These are phyloP conservation scores for Ogataea corticis DNA, from an alignment of 805 yeast species.

Conservation along the genomic window DNA sequence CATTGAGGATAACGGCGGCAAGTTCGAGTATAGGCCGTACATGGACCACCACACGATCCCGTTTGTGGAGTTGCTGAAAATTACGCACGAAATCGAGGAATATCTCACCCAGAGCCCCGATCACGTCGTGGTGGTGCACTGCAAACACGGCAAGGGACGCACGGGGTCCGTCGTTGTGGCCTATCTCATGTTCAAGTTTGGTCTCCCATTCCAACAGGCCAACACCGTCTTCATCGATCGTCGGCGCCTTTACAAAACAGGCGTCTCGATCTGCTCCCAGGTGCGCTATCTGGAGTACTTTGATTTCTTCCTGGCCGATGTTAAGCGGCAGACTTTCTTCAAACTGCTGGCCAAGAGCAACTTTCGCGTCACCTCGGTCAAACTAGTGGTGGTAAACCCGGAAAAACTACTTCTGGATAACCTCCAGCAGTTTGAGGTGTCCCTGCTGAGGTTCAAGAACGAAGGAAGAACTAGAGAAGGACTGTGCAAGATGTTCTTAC, in stretches of 20 bases:
- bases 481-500: neutral
- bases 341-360: conserved; percentile 6
- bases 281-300: conserved; percentile 62
- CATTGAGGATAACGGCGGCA: conserved; percentile 39
- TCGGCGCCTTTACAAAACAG: conserved; percentile 58
- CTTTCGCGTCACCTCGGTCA: conserved; percentile 2
- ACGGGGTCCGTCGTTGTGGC: conserved; percentile 79
- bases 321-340: conserved; percentile 8
- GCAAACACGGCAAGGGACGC: conserved; percentile 91
- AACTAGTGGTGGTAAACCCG: conserved; percentile 11
- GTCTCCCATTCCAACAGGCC: conserved; percentile 45
- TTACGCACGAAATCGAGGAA: conserved; percentile 45
- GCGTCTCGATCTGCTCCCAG: conserved; percentile 75
- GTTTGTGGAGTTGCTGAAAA: conserved; percentile 46
- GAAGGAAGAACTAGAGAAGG: conserved; percentile 4
- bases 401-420: conserved; percentile 9
- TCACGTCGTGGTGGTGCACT: conserved; percentile 65
- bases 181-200: conserved; percentile 54
- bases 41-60: conserved; percentile 81
- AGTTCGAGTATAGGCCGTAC: conserved; percentile 53
- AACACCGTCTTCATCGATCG: conserved; percentile 50
- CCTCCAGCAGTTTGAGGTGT: conserved; percentile 5
- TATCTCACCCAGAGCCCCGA: conserved; percentile 41
- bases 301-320: conserved; percentile 16
- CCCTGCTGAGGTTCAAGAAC: neutral